These are phyloP conservation scores for Letharia lupina DNA, from an alignment of 495 filamentous ascomycete genomes.

Conservation along the genomic window DNA sequence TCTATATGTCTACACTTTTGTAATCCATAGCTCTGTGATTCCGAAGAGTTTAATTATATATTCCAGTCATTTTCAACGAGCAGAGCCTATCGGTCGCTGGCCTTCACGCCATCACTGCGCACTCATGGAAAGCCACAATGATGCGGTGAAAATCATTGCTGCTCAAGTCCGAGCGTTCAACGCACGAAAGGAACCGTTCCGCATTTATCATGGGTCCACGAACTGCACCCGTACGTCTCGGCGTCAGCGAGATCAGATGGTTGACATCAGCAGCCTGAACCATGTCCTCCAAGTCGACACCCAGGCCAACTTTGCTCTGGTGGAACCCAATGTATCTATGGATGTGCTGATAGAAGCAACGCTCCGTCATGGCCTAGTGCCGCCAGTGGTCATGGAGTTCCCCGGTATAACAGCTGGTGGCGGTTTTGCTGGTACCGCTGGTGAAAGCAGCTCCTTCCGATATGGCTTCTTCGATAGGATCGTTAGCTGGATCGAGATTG, in stretches of 20 bases:
- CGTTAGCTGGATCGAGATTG: slow-evolving; percentile 43
- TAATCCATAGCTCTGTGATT: no score
- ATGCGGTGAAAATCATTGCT: slow-evolving; percentile 38
- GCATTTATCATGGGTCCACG: slow-evolving; percentile 70
- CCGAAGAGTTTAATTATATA: no score
- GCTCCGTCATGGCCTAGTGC: slow-evolving; percentile 35
- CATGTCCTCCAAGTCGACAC: slow-evolving; percentile 47
- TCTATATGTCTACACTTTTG: no score
- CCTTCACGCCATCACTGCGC: no score
- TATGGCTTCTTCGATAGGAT: slow-evolving; percentile 49
- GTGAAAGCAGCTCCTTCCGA: slow-evolving; percentile 47
- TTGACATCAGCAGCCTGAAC: slow-evolving; percentile 49
- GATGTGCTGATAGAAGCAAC: slow-evolving; percentile 39
- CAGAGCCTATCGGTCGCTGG: not conserved
- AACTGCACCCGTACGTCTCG: slow-evolving; percentile 56
- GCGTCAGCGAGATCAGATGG: slow-evolving; percentile 36
- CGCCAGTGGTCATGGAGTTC: slow-evolving; percentile 52
- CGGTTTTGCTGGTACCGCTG: slow-evolving; percentile 47
- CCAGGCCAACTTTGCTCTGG: slow-evolving; percentile 31
- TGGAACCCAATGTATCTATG: slow-evolving; percentile 50
- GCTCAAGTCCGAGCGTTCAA: slow-evolving; percentile 46
- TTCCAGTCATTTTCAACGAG: not conserved
- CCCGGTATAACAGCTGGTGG: slow-evolving; percentile 52
- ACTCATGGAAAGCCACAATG: slow-evolving; percentile 31
- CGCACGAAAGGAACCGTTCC: slow-evolving; percentile 51